phyloP scores from a whole-genome alignment of 345 rosid species.

The Durio zibethinus region DNA sequence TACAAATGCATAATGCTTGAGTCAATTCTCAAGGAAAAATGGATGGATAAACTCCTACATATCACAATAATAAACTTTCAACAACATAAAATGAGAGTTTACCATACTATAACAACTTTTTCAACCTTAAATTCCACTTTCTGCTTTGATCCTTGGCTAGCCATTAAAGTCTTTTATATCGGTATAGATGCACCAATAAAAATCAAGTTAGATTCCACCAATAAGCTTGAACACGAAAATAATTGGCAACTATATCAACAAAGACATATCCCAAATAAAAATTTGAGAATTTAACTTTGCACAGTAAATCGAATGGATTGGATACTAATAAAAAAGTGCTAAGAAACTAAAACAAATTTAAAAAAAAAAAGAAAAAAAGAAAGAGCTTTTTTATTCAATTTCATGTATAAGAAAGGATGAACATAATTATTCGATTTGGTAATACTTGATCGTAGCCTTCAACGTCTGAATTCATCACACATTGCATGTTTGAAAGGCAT shows the following conservation, averaged over 20 bases:
- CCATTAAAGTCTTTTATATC: conserved; percentile 72
- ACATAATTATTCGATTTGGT: neutral
- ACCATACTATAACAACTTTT: conserved; percentile 70
- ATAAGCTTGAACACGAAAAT: conserved; percentile 22
- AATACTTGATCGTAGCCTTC: conserved; percentile 89
- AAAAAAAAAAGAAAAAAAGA: neutral
- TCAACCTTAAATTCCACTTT: conserved; percentile 82
- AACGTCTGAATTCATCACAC: conserved; percentile 70
- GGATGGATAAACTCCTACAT: neutral
- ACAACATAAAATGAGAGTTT: neutral
- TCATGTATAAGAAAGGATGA: neutral
- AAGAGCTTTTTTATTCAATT: neutral
- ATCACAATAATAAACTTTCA: neutral
- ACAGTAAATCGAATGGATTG: neutral
- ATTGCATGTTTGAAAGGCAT: conserved; percentile 93
- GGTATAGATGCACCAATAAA: conserved; percentile 84
- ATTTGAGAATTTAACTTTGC: no score
- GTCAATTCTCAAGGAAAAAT: neutral
- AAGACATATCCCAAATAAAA: neutral
- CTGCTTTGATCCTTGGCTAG: conserved; percentile 92
- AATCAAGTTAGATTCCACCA: conserved; percentile 81
- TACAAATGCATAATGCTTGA: neutral
- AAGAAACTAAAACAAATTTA: neutral
- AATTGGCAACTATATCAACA: neutral
- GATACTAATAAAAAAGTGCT: neutral